These are phyloP conservation scores for Choricystis sp. DNA, from an alignment of 139 green algal genomes.

Conservation along the genomic window DNA sequence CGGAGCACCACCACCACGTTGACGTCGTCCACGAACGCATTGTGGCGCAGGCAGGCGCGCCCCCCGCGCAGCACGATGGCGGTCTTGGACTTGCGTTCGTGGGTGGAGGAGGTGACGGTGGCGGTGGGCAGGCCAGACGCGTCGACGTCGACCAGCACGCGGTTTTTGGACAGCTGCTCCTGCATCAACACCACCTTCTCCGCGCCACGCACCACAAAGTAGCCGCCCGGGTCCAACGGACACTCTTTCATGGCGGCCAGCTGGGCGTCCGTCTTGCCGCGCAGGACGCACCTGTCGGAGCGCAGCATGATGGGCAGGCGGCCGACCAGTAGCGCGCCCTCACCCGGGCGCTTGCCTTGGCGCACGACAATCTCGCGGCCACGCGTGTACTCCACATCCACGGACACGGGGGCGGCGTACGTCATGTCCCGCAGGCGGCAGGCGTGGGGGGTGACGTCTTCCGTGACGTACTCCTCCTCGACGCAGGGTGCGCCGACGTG, in stretches of 20 bases:
- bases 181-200: conserved; percentile 99
- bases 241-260: conserved; percentile 84
- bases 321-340: conserved; percentile 76
- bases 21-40: conserved; percentile 86
- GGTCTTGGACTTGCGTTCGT: conserved; percentile 97
- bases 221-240: conserved; percentile 92
- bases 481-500: conserved; percentile 80
- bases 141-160: conserved; percentile 89
- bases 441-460: conserved; percentile 88
- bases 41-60: conserved; percentile 79
- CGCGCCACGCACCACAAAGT: conserved; percentile 89
- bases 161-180: conserved; percentile 98
- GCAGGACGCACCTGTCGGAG: conserved; percentile 62
- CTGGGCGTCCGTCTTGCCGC: conserved; percentile 64
- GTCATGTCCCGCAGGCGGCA: conserved; percentile 90
- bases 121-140: conserved; percentile 3
- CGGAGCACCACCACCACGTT: conserved; percentile 79
- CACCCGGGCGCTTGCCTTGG: conserved; percentile 41
- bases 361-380: conserved; percentile 80
- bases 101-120: conserved; percentile 75
- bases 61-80: conserved; percentile 77
- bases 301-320: conserved; percentile 96
- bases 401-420: conserved; percentile 88
- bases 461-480: conserved; percentile 75
- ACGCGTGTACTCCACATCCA: conserved; percentile 97